phyloP scores from a whole-genome alignment of 2,329 filamentous ascomycete species.

The Sordariomycetes sp. region DNA sequence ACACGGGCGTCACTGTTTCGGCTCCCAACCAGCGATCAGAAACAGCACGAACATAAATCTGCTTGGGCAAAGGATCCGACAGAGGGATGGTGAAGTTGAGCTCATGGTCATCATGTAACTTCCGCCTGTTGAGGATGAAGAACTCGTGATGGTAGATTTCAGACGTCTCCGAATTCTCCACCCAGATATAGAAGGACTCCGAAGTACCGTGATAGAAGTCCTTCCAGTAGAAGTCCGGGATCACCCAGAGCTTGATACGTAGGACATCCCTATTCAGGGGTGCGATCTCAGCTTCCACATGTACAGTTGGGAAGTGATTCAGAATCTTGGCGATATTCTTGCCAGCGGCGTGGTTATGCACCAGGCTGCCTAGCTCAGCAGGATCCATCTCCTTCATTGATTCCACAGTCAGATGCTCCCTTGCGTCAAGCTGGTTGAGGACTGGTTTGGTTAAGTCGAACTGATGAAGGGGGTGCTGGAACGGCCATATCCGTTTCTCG shows the following conservation, averaged over 20 bases:
- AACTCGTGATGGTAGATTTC: slow-evolving; percentile 98
- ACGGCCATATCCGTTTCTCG: slow-evolving; percentile 91
- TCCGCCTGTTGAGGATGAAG: slow-evolving; percentile 84
- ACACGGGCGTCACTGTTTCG: slow-evolving; percentile 89
- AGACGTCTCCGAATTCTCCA: slow-evolving; percentile 94
- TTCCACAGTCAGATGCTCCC: slow-evolving; percentile 68
- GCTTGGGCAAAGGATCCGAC: slow-evolving; percentile 83
- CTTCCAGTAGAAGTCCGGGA: slow-evolving; percentile 90
- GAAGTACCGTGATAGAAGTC: slow-evolving; percentile 88
- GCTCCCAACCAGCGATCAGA: slow-evolving; percentile 96
- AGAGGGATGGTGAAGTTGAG: slow-evolving; percentile 96
- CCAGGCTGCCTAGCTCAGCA: slow-evolving; percentile 79
- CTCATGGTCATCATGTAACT: slow-evolving; percentile 93
- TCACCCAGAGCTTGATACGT: slow-evolving; percentile 78
- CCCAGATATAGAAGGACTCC: slow-evolving; percentile 98
- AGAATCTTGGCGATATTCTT: slow-evolving; percentile 72
- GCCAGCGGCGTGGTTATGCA: slow-evolving; percentile 86
- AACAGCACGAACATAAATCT: slow-evolving; percentile 91
- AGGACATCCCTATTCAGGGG: slow-evolving; percentile 91
- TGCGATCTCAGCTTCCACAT: slow-evolving; percentile 87
- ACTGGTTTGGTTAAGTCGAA: slow-evolving; percentile 84
- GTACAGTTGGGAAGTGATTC: slow-evolving; percentile 85
- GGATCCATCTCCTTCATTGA: slow-evolving; percentile 86
- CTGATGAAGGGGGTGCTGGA: slow-evolving; percentile 88
- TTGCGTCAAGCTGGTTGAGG: slow-evolving; percentile 77